Evolutionary conservation across 106 monocot species (phyloP).

Genomic region (Dendrobium nobile): DNA sequence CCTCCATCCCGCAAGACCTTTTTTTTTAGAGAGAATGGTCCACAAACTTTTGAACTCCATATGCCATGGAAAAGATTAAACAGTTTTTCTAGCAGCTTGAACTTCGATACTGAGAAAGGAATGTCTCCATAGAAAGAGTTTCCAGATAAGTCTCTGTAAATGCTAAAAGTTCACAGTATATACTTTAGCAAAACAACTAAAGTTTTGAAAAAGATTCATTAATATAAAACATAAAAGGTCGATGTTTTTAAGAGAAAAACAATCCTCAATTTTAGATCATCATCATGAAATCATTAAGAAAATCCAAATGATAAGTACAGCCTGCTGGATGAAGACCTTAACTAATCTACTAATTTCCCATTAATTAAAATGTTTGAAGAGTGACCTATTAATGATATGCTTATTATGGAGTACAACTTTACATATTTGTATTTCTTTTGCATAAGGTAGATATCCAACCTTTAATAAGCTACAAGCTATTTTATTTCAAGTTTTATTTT

Average conservation of each 20-base stretch:
- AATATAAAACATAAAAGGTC: conserved; percentile 16
- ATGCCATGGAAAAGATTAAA: background rate
- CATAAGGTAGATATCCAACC: too few species aligned
- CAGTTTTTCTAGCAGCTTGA: conserved; percentile 59
- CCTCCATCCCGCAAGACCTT: conserved; percentile 20
- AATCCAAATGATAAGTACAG: too few species aligned
- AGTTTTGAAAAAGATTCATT: conserved; percentile 3
- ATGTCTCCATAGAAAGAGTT: conserved; percentile 80
- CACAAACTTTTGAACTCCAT: background rate
- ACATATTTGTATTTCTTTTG: too few species aligned
- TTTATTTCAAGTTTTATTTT: too few species aligned
- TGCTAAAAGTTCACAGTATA: background rate
- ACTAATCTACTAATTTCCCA: too few species aligned
- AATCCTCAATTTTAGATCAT: conserved; percentile 58
- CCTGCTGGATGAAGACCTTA: too few species aligned
- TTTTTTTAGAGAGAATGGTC: background rate
- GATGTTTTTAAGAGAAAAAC: conserved; percentile 77
- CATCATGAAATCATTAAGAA: too few species aligned
- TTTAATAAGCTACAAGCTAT: too few species aligned
- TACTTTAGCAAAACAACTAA: background rate
- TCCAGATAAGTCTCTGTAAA: conserved; percentile 67
- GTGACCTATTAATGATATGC: too few species aligned
- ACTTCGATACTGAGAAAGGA: conserved; percentile 90
- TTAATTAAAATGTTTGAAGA: too few species aligned
- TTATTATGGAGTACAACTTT: too few species aligned